These are phyloP conservation scores for Quercus dentata DNA, from an alignment of 306 rosid species.

Conservation along the genomic window DNA sequence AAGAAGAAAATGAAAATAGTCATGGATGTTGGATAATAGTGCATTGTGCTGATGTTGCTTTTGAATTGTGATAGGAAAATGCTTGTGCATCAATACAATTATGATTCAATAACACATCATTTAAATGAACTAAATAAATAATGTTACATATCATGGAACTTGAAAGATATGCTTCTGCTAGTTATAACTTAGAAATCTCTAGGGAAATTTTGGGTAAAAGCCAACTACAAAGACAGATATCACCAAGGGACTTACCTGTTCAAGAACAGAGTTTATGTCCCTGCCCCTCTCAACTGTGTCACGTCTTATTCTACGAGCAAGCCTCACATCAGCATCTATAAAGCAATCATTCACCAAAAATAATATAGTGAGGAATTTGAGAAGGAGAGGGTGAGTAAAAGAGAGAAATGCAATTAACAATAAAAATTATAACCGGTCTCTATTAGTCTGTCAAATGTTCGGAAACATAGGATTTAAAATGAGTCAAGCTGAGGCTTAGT, in stretches of 20 bases:
- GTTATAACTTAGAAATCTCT: background rate
- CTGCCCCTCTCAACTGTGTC: slow-evolving; percentile 98
- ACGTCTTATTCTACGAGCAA: slow-evolving; percentile 97
- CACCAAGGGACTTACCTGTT: slow-evolving; percentile 50
- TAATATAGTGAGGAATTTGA: slow-evolving; percentile 3
- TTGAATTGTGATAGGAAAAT: background rate
- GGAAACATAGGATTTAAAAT: background rate
- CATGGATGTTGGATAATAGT: background rate
- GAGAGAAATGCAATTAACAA: background rate
- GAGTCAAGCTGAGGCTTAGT: background rate
- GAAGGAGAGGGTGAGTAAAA: background rate
- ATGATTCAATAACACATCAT: background rate
- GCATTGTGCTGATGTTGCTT: background rate
- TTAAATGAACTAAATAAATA: background rate
- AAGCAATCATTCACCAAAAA: slow-evolving; percentile 25
- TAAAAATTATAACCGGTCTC: background rate
- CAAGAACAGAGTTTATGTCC: slow-evolving; percentile 93
- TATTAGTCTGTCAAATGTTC: background rate
- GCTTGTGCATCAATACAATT: background rate
- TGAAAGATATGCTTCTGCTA: background rate
- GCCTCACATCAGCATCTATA: slow-evolving; percentile 98
- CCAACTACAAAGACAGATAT: background rate
- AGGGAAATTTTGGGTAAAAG: background rate
- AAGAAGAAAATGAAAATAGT: background rate
- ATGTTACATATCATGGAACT: background rate